Percentiles rank a stretch among this genome's conserved stretches.
Conservation (phyloP, 2,329 filamentous ascomycete genomes). For the Pleoardoris graminearum region DNA sequence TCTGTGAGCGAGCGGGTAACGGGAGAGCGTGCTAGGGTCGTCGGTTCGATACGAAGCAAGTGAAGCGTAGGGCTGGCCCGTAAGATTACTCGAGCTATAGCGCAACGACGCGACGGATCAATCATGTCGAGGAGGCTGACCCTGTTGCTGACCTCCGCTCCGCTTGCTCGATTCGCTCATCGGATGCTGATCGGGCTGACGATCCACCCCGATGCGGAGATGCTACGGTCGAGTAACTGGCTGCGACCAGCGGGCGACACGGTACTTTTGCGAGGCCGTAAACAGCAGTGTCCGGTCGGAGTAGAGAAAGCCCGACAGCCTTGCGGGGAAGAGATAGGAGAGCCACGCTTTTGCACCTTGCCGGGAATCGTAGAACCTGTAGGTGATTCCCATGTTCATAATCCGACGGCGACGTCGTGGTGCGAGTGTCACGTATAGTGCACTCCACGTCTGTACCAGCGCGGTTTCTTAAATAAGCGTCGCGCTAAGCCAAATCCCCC, state of each 20-base stretch:
- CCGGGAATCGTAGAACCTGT: no score
- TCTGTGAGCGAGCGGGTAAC: constrained; percentile 14
- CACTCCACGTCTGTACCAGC: no score
- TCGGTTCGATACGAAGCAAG: not conserved
- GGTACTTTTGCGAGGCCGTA: no score
- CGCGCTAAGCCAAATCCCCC: no score
- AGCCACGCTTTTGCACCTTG: no score
- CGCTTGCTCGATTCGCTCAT: not conserved
- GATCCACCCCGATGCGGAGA: not conserved
- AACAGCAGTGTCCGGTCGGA: no score
- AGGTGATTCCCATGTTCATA: no score
- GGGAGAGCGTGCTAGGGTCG: constrained; percentile 10
- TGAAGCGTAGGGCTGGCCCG: constrained; percentile 8
- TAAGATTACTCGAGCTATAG: constrained; percentile 24
- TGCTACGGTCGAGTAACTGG: not conserved
- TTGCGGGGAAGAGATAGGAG: no score
- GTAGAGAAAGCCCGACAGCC: no score
- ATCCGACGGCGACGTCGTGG: no score
- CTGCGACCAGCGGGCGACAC: not conserved
- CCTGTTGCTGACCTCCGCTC: constrained; percentile 1
- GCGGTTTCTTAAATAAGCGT: no score
- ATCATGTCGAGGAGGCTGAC: constrained; percentile 4
- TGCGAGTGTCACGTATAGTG: no score
- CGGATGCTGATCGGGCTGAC: not conserved
- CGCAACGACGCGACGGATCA: constrained; percentile 4